These are phyloP conservation scores for Mercurialis annua DNA, from an alignment of 345 rosid genomes.

Conservation along the genomic window DNA sequence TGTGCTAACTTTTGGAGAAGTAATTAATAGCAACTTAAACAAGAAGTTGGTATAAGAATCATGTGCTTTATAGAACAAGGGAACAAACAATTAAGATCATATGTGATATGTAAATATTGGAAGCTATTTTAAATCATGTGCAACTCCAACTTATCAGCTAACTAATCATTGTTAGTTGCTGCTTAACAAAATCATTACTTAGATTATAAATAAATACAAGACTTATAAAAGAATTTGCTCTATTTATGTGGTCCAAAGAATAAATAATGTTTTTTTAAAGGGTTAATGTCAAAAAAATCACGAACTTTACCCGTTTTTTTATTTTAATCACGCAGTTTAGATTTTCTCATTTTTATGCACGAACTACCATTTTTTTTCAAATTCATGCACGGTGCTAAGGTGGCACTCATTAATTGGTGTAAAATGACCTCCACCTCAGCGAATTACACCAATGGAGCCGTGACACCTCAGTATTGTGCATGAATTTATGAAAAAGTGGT, in stretches of 20 bases:
- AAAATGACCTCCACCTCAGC: too few species aligned
- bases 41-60: not conserved
- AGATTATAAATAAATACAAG: not conserved
- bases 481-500: too few species aligned
- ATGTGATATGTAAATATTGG: constrained; percentile 13
- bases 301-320: too few species aligned
- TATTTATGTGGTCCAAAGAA: not conserved
- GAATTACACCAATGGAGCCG: too few species aligned
- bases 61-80: not conserved
- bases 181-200: not conserved
- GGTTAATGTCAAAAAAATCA: too few species aligned
- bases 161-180: constrained; percentile 16
- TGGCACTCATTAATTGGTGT: too few species aligned
- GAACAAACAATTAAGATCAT: constrained; percentile 12
- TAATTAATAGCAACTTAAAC: not conserved
- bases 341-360: too few species aligned
- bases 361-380: too few species aligned
- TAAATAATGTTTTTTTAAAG: not conserved
- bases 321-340: too few species aligned
- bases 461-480: too few species aligned
- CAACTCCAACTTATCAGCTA: not conserved
- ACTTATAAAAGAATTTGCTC: not conserved
- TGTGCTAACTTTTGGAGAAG: not conserved
- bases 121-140: constrained; percentile 17
- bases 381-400: too few species aligned